phyloP scores from a whole-genome alignment of 2,329 filamentous ascomycete genomes.

The Herpomyces periplanetae region DNA sequence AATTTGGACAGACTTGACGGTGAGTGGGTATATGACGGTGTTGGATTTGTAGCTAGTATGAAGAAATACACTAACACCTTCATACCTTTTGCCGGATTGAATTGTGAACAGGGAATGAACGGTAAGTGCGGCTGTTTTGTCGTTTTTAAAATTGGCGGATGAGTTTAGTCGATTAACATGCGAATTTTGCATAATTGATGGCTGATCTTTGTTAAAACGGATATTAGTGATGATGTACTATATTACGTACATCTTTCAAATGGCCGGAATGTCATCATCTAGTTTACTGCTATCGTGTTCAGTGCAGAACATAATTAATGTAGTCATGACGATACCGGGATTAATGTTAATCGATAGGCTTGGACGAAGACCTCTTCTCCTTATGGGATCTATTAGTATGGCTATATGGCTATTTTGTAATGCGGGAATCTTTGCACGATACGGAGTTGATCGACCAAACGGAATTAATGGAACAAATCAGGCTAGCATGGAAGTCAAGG shows the following conservation, averaged over 20 bases:
- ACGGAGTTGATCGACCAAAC: constrained; percentile 13
- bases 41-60: no score
- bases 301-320: constrained; percentile 42
- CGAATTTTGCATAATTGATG: no score
- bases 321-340: constrained; percentile 34
- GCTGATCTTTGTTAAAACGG: no score
- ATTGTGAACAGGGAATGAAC: no score
- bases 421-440: constrained; percentile 19
- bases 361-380: constrained; percentile 26
- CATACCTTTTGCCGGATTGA: no score
- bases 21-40: no score
- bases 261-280: constrained; percentile 22
- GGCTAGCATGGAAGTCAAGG: constrained; percentile 3
- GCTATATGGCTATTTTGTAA: constrained; percentile 20
- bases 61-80: no score
- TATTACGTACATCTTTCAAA: constrained; percentile 24
- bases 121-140: constrained; percentile 15
- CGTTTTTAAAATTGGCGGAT: constrained; percentile 14
- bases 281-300: constrained; percentile 21
- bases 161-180: constrained; percentile 10
- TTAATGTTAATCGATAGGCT: constrained; percentile 32
- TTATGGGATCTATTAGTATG: constrained; percentile 26
- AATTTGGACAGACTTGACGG: constrained; percentile 32
- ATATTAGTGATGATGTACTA: no score
- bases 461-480: constrained; percentile 3